These are phyloP conservation scores for Saccharomycopsis oosterbeekiorum DNA, from an alignment of 805 yeast genomes.

Conservation along the genomic window DNA sequence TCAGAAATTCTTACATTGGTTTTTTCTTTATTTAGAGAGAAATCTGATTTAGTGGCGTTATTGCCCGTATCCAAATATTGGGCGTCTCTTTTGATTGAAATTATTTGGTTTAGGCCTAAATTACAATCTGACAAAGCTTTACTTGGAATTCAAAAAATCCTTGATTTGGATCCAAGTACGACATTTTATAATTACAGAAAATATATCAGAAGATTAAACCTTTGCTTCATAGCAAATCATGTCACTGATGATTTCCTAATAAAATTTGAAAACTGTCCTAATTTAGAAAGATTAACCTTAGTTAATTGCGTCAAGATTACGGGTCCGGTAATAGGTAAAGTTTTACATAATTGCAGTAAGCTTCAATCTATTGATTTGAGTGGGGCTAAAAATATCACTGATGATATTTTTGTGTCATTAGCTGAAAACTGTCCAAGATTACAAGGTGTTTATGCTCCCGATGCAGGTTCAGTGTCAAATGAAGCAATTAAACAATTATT, in stretches of 20 bases:
- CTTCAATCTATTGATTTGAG: slow-evolving; percentile 84
- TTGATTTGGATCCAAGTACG: slow-evolving; percentile 35
- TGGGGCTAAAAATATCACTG: slow-evolving; percentile 60
- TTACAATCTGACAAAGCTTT: slow-evolving; percentile 43
- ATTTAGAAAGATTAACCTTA: slow-evolving; percentile 76
- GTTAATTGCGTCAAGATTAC: slow-evolving; percentile 67
- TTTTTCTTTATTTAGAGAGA: slow-evolving; percentile 52
- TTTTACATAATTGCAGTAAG: slow-evolving; percentile 54
- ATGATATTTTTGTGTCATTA: slow-evolving; percentile 57
- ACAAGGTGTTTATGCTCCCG: slow-evolving; percentile 87
- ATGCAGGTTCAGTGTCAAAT: slow-evolving; percentile 64
- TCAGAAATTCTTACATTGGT: slow-evolving; percentile 53
- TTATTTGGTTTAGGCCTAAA: slow-evolving; percentile 82
- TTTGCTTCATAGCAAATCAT: slow-evolving; percentile 59
- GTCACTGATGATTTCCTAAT: slow-evolving; percentile 56
- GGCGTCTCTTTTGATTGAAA: slow-evolving; percentile 67
- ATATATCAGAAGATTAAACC: slow-evolving; percentile 69
- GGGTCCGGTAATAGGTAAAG: slow-evolving; percentile 47
- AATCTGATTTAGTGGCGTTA: slow-evolving; percentile 47
- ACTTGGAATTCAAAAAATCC: slow-evolving; percentile 44
- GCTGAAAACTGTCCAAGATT: slow-evolving; percentile 64
- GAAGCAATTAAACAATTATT: slow-evolving; percentile 51
- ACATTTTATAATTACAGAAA: slow-evolving; percentile 59
- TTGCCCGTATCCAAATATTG: slow-evolving; percentile 73
- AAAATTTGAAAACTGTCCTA: slow-evolving; percentile 56